Percentiles rank a stretch among this genome's conserved stretches.
phyloP scores from a whole-genome alignment of 2,329 filamentous ascomycete species.

The Aspergillus jensenii region DNA sequence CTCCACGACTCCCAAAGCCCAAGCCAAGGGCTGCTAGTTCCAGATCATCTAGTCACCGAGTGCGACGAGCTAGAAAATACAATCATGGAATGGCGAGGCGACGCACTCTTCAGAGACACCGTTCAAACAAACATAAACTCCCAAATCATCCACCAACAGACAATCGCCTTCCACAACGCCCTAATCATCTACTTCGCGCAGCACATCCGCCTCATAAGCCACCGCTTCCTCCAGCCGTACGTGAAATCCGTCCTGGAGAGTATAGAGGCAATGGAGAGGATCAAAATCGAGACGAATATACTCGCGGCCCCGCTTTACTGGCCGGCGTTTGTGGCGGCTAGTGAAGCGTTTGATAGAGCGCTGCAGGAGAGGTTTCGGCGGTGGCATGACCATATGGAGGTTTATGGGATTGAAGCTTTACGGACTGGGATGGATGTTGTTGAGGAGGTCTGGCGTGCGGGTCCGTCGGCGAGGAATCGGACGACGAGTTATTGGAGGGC shows the following conservation, averaged over 20 bases:
- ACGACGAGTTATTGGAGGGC: too few species aligned
- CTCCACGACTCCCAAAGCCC: not conserved
- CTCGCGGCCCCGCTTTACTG: constrained; percentile 3
- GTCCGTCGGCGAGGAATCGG: not conserved
- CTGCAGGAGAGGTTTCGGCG: constrained; percentile 4
- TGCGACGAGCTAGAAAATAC: constrained; percentile 6
- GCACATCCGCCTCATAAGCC: not conserved
- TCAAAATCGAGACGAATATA: constrained; percentile 2
- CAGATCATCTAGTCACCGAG: not conserved
- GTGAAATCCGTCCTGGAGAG: constrained; percentile 3
- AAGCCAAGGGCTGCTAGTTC: not conserved
- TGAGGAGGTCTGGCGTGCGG: constrained; percentile 2
- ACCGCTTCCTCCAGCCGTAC: constrained; percentile 7
- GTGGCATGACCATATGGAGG: constrained; percentile 3
- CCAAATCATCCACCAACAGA: constrained; percentile 5
- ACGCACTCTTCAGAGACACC: not conserved
- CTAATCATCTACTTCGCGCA: constrained; percentile 11
- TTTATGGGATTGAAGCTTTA: constrained; percentile 3
- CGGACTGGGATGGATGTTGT: constrained; percentile 2
- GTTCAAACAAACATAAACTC: not conserved
- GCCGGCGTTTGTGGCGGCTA: constrained; percentile 10
- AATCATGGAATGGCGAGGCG: constrained; percentile 10
- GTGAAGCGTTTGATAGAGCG: constrained; percentile 4
- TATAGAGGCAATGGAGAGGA: constrained; percentile 8
- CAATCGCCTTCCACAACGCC: constrained; percentile 7